Percentiles rank a stretch among this genome's conserved stretches.
These are phyloP conservation scores for Cladorrhinum sp. DNA, from an alignment of 2,329 filamentous ascomycete genomes.

Conservation along the genomic window DNA sequence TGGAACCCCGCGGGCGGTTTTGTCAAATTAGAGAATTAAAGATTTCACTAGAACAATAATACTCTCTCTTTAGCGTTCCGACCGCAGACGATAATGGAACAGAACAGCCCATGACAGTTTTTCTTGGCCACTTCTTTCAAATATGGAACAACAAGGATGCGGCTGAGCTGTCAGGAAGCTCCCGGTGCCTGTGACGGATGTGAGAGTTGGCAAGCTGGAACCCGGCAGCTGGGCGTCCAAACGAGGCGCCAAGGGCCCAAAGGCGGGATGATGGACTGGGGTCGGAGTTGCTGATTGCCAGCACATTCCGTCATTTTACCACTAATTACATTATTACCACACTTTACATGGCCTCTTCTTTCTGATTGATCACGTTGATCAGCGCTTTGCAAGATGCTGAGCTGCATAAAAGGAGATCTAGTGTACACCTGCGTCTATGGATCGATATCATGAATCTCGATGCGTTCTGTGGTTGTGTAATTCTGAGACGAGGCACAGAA, in stretches of 20 bases:
- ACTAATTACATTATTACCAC: not conserved
- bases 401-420: not conserved
- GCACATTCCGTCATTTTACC: not conserved
- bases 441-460: not conserved
- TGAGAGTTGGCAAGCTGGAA: not conserved
- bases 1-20: not conserved
- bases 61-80: not conserved
- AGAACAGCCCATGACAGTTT: not conserved
- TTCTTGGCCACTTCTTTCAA: not conserved
- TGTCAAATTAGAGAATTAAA: slow-evolving; percentile 5
- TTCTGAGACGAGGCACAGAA: not conserved
- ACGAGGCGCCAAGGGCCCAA: slow-evolving; percentile 5
- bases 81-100: not conserved
- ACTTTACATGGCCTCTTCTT: not conserved
- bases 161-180: not conserved
- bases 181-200: not conserved
- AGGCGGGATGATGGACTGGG: slow-evolving; percentile 1
- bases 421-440: too few species aligned
- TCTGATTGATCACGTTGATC: not conserved
- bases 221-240: not conserved
- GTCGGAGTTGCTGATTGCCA: not conserved
- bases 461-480: not conserved
- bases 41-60: not conserved
- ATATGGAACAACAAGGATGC: not conserved
- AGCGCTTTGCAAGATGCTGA: not conserved